These are phyloP conservation scores for Abrus pulchellus DNA, from an alignment of 306 rosid genomes.

Conservation along the genomic window DNA sequence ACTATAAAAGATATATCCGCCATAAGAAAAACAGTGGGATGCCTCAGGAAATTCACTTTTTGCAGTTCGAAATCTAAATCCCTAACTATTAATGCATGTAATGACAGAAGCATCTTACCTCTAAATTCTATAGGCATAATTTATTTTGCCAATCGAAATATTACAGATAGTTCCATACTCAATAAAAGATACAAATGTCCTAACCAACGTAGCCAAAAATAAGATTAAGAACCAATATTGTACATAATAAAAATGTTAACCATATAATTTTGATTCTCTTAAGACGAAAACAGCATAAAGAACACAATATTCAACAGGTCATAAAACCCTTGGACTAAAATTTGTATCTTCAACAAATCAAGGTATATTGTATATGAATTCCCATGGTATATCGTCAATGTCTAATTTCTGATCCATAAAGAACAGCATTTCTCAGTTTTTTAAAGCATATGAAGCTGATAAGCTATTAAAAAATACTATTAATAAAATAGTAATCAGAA, in stretches of 20 bases:
- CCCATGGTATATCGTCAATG: too few species aligned
- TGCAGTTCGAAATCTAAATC: background rate
- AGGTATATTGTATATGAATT: slow-evolving; percentile 11
- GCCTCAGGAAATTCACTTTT: background rate
- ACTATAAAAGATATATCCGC: background rate
- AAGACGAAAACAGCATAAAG: background rate
- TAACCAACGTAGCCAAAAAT: background rate
- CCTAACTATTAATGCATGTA: background rate
- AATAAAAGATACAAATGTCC: background rate
- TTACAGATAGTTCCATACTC: slow-evolving; percentile 4
- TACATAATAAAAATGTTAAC: background rate
- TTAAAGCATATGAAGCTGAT: background rate
- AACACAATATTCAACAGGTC: slow-evolving; percentile 12
- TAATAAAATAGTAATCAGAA: slow-evolving; percentile 5
- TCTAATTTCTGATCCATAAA: background rate
- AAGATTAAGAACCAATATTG: background rate
- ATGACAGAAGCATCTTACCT: background rate
- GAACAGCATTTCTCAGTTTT: background rate
- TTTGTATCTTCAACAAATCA: slow-evolving; percentile 29
- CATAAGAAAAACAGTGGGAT: slow-evolving; percentile 1
- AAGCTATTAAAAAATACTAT: background rate
- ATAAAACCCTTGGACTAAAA: background rate
- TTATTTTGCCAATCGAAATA: slow-evolving; percentile 15
- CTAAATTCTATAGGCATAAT: background rate
- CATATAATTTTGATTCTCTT: background rate